A percentile compares a stretch with the other conserved stretches of the same genome.
phyloP scores from a whole-genome alignment of 345 rosid genomes.

The Citrus hindsii region DNA sequence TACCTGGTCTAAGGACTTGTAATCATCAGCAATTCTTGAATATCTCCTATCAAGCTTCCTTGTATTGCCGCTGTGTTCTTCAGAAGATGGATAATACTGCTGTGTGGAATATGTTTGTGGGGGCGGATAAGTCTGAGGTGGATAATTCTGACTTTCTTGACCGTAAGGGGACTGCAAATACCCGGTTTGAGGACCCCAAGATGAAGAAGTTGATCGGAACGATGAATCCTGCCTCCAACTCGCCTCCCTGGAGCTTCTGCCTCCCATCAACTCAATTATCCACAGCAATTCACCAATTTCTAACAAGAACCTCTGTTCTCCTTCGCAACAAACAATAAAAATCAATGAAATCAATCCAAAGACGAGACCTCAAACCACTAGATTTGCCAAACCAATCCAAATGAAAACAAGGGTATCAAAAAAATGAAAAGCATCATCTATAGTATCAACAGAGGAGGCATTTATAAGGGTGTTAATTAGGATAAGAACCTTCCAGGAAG shows the following conservation, averaged over 20 bases:
- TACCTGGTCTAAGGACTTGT: conserved; percentile 80
- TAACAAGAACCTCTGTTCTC: background rate
- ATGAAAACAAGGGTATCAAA: background rate
- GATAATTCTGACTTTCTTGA: conserved; percentile 41
- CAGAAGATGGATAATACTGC: conserved; percentile 33
- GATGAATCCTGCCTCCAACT: conserved; percentile 46
- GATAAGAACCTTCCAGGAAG: background rate
- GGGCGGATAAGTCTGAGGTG: conserved; percentile 23
- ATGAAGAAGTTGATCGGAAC: conserved; percentile 37
- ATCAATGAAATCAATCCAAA: conserved; percentile 12
- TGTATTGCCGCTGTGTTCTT: conserved; percentile 24
- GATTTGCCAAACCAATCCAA: background rate
- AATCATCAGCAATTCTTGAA: conserved; percentile 74
- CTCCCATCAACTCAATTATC: conserved; percentile 58
- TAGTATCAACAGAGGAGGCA: background rate
- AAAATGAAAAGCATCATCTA: background rate
- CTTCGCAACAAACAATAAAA: background rate
- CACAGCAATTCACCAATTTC: conserved; percentile 8
- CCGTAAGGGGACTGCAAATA: conserved; percentile 36
- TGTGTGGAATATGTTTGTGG: conserved; percentile 29
- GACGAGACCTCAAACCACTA: background rate
- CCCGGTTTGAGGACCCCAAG: conserved; percentile 32
- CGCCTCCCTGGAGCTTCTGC: conserved; percentile 50
- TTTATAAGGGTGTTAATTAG: background rate
- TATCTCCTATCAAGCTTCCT: conserved; percentile 66